A percentile compares a stretch with the other conserved stretches of the same genome.
Evolutionary conservation across 2,329 filamentous ascomycete species (phyloP).

Genomic region (Simplicillium sp.): DNA sequence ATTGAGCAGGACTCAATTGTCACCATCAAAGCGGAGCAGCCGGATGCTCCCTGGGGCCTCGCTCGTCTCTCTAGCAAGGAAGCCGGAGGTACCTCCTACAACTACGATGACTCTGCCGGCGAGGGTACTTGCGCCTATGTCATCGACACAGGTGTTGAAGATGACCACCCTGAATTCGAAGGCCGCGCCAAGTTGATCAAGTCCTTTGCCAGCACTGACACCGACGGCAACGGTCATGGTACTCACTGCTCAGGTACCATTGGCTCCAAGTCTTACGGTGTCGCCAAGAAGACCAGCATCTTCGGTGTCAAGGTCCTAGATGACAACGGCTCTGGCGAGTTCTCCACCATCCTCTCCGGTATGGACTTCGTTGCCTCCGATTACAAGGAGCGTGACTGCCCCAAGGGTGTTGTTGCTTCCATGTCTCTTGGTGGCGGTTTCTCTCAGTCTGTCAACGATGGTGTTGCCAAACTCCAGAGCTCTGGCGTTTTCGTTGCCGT

Average conservation of each 20-base stretch:
- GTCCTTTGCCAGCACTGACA: slow-evolving; percentile 11
- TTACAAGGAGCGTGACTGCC: slow-evolving; percentile 20
- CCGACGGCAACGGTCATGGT: slow-evolving; percentile 24
- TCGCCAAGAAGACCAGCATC: slow-evolving; percentile 30
- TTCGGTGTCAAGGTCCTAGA: slow-evolving; percentile 32
- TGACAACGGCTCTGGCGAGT: slow-evolving; percentile 21
- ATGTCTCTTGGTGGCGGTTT: slow-evolving; percentile 41
- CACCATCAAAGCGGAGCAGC: slow-evolving; percentile 18
- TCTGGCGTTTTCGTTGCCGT: slow-evolving; percentile 40
- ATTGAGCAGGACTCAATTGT: slow-evolving; percentile 26
- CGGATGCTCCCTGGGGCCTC: slow-evolving; percentile 25
- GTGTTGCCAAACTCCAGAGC: slow-evolving; percentile 32
- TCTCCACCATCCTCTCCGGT: slow-evolving; percentile 26
- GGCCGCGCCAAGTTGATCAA: slow-evolving; percentile 14
- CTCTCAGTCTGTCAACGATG: slow-evolving; percentile 36
- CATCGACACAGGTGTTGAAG: slow-evolving; percentile 31
- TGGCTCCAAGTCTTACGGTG: slow-evolving; percentile 15
- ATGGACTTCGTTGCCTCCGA: slow-evolving; percentile 27
- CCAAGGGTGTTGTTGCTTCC: slow-evolving; percentile 38
- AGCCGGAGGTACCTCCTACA: slow-evolving; percentile 15
- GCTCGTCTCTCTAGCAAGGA: slow-evolving; percentile 21
- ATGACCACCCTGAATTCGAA: slow-evolving; percentile 18
- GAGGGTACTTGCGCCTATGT: slow-evolving; percentile 28
- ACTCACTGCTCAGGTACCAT: slow-evolving; percentile 19
- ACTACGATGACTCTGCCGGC: slow-evolving; percentile 23